Conservation (phyloP, 371 early-diverging fungal species). For the Rhizomucor pusillus region DNA sequence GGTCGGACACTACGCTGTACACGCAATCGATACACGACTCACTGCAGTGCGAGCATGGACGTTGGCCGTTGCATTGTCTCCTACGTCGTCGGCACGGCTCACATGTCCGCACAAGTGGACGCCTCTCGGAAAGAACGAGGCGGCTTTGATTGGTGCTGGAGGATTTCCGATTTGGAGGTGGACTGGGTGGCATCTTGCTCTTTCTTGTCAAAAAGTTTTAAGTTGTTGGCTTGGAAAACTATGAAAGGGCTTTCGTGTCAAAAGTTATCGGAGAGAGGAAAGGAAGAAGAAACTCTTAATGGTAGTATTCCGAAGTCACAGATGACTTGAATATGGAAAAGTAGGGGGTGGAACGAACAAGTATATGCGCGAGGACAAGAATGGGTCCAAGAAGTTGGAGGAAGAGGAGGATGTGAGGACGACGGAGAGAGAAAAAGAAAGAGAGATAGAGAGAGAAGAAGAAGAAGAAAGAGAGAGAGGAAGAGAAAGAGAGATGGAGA, state of each 20-base stretch:
- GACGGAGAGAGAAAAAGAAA: not conserved
- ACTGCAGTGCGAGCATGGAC: constrained; percentile 23
- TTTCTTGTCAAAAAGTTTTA: not conserved
- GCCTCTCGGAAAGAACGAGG: constrained; percentile 18
- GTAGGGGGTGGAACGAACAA: not conserved
- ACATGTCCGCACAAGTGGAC: constrained; percentile 21
- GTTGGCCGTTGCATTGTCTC: constrained; percentile 22
- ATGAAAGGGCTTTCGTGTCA: too few species aligned
- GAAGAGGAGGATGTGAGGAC: constrained; percentile 1
- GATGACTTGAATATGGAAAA: too few species aligned
- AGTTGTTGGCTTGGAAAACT: too few species aligned
- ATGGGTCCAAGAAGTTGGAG: constrained; percentile 1
- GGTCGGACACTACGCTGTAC: constrained; percentile 30
- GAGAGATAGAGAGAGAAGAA: not conserved
- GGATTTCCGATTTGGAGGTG: constrained; percentile 15
- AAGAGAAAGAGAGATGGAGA: constrained; percentile 6
- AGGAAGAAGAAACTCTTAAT: too few species aligned
- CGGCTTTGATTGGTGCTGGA: constrained; percentile 17
- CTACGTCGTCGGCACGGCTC: constrained; percentile 24
- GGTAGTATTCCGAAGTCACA: too few species aligned
- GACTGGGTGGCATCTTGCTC: constrained; percentile 19
- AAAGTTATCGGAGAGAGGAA: too few species aligned
- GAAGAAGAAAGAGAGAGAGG: constrained; percentile 8
- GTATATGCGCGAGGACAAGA: not conserved
- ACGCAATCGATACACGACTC: constrained; percentile 19